phyloP scores from a whole-genome alignment of 139 green algal genomes.

The Picochlorum sp. region DNA sequence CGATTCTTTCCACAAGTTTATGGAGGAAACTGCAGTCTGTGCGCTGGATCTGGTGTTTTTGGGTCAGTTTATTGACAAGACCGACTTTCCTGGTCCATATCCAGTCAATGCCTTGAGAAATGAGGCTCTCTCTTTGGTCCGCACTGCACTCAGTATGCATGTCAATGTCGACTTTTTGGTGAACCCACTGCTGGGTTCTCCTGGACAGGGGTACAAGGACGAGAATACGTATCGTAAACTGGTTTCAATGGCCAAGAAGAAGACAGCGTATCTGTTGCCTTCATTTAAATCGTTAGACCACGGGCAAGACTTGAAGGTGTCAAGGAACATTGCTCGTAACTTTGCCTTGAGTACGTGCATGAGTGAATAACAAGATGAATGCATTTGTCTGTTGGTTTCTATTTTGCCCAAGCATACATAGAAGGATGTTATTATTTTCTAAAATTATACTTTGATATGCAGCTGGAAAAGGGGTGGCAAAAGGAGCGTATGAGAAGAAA shows the following conservation, averaged over 20 bases:
- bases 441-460: too few species aligned
- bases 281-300: neutral
- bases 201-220: neutral
- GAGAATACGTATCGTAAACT: neutral
- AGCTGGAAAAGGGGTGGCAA: neutral
- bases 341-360: neutral
- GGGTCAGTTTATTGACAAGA: neutral
- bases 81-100: slow-evolving; percentile 1
- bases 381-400: too few species aligned
- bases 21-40: slow-evolving; percentile 3
- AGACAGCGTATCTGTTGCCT: neutral
- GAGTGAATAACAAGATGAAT: too few species aligned
- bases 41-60: neutral
- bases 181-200: neutral
- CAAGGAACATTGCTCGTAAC: neutral
- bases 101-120: slow-evolving; percentile 4
- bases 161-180: slow-evolving; percentile 4
- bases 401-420: too few species aligned
- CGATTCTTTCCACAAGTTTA: slow-evolving; percentile 7
- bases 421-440: too few species aligned
- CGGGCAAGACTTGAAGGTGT: neutral
- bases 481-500: neutral
- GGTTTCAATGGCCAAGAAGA: neutral
- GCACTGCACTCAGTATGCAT: neutral
- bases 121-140: neutral